A percentile compares a stretch with the other conserved stretches of the same genome.
Evolutionary conservation across 2,329 filamentous ascomycete species (phyloP).

Genomic region (Paecilomyces formosus): DNA sequence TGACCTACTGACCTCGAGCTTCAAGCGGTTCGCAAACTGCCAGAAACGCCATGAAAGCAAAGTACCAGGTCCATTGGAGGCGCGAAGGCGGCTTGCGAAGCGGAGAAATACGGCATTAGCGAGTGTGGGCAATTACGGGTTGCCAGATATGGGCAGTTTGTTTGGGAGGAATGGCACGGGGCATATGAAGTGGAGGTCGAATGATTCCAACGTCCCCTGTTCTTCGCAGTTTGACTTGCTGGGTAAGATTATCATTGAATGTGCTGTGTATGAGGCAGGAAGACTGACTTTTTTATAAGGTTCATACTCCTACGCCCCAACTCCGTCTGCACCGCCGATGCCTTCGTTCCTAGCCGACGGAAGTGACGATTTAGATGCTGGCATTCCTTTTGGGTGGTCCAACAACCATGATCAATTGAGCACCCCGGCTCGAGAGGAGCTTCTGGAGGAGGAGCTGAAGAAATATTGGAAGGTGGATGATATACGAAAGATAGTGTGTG

Average conservation of each 20-base stretch:
- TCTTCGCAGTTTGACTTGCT: conserved; percentile 13
- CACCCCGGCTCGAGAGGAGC: conserved; percentile 2
- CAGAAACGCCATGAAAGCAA: conserved; percentile 52
- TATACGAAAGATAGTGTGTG: conserved; percentile 18
- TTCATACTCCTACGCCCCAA: conserved; percentile 11
- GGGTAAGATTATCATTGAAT: conserved; percentile 13
- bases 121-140: conserved; percentile 18
- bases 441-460: conserved; percentile 12
- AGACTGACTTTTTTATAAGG: conserved; percentile 7
- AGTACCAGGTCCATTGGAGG: conserved; percentile 57
- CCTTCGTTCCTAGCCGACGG: conserved; percentile 3
- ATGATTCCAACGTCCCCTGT: conserved; percentile 9
- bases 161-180: conserved; percentile 34
- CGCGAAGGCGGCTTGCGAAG: conserved; percentile 48
- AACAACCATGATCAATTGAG: neutral
- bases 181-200: conserved; percentile 27
- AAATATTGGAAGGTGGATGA: conserved; percentile 17
- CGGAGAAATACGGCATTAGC: conserved; percentile 48
- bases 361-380: neutral
- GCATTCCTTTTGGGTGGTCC: neutral
- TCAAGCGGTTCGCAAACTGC: conserved; percentile 39
- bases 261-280: neutral
- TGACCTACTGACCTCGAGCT: conserved; percentile 38
- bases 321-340: conserved; percentile 9
- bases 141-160: conserved; percentile 31